Conservation (phyloP, 805 yeast species). For the Lipomyces sp. region DNA sequence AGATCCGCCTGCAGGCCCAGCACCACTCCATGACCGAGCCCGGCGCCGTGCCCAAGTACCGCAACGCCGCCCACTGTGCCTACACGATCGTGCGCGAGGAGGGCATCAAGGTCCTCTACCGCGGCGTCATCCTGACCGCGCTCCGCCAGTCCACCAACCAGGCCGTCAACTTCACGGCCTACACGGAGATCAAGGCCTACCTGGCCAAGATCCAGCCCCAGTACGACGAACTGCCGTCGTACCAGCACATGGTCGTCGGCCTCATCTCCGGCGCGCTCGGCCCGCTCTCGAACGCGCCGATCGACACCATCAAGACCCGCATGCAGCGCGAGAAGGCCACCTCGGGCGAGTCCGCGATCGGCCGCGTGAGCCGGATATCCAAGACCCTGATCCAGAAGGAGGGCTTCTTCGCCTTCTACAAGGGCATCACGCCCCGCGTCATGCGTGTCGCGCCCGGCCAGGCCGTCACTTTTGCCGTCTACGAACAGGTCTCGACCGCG, state of each 20-base stretch:
- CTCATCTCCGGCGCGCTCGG: slow-evolving; percentile 94
- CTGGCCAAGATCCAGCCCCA: slow-evolving; percentile 53
- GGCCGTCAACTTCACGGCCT: slow-evolving; percentile 96
- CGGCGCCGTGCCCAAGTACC: slow-evolving; percentile 73
- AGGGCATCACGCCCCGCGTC: slow-evolving; percentile 97
- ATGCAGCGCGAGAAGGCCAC: slow-evolving; percentile 83
- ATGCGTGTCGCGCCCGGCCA: slow-evolving; percentile 99
- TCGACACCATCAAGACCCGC: slow-evolving; percentile 95
- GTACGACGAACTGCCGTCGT: slow-evolving; percentile 73
- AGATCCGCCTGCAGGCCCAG: slow-evolving; percentile 94
- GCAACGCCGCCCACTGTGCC: slow-evolving; percentile 89
- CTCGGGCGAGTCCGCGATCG: slow-evolving; percentile 61
- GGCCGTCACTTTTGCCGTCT: slow-evolving; percentile 96
- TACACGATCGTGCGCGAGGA: slow-evolving; percentile 83
- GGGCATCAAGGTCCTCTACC: slow-evolving; percentile 81
- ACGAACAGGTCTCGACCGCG: slow-evolving; percentile 75
- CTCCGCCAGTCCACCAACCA: slow-evolving; percentile 98
- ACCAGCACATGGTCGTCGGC: slow-evolving; percentile 93
- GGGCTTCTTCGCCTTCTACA: slow-evolving; percentile 83
- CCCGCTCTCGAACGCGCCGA: slow-evolving; percentile 95
- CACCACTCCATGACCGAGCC: slow-evolving; percentile 86
- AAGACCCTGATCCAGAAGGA: slow-evolving; percentile 79
- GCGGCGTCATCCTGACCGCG: slow-evolving; percentile 94
- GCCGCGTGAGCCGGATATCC: slow-evolving; percentile 77
- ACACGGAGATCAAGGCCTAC: slow-evolving; percentile 73